These are phyloP conservation scores for Chlorella vulgaris DNA, from an alignment of 139 green algal species.

Conservation along the genomic window DNA sequence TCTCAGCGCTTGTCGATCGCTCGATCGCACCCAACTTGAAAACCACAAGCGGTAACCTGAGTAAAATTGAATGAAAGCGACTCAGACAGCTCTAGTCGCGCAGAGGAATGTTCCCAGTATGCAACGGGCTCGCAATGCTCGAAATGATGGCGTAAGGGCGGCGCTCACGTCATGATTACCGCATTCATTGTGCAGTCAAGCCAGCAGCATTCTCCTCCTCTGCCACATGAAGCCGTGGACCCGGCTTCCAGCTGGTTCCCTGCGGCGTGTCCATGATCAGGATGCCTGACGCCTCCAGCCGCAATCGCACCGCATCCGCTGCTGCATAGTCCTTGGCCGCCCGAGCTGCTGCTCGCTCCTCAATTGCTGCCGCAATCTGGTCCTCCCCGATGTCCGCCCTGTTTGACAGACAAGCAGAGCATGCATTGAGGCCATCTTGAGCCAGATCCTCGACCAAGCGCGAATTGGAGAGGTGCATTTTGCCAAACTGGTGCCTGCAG, in stretches of 20 bases:
- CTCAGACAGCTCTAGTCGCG: too few relatives aligned
- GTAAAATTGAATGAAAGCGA: too few relatives aligned
- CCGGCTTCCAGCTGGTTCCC: slow-evolving; percentile 76
- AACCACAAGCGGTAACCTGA: too few relatives aligned
- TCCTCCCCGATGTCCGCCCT: slow-evolving; percentile 71
- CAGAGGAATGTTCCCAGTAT: too few relatives aligned
- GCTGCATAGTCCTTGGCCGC: slow-evolving; percentile 82
- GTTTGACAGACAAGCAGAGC: background rate
- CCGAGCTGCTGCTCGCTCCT: slow-evolving; percentile 51
- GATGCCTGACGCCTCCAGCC: slow-evolving; percentile 69
- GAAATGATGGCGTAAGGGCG: too few relatives aligned
- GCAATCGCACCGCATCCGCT: slow-evolving; percentile 61
- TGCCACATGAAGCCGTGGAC: slow-evolving; percentile 34
- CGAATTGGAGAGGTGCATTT: background rate
- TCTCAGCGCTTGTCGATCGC: too few relatives aligned
- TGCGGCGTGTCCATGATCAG: slow-evolving; percentile 76
- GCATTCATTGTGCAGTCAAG: background rate
- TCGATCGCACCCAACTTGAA: too few relatives aligned
- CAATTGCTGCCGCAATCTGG: slow-evolving; percentile 64
- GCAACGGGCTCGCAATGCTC: too few relatives aligned
- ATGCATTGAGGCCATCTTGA: background rate
- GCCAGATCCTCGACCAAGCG: background rate
- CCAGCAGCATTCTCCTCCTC: slow-evolving; percentile 8
- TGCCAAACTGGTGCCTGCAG: background rate
- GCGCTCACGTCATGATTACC: too few relatives aligned